A percentile compares a stretch with the other conserved stretches of the same genome.
Conservation (phyloP, 441 rosid genomes). For the Isatis lusitanica region DNA sequence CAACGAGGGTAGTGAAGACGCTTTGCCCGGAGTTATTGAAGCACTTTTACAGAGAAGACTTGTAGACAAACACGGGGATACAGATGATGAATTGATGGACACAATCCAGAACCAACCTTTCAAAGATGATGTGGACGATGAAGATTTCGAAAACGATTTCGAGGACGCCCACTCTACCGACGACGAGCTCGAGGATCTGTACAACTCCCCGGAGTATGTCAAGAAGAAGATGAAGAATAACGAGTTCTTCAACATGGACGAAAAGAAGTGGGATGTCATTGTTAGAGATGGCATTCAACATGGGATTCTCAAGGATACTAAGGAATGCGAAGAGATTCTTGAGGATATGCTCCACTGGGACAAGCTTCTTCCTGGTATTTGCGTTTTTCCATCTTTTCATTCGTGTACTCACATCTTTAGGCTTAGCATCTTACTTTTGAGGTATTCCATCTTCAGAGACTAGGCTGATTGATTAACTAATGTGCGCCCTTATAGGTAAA, state of each 20-base stretch:
- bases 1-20: constrained; percentile 62
- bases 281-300: constrained; percentile 56
- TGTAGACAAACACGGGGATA: constrained; percentile 57
- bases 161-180: constrained; percentile 61
- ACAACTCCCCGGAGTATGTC: constrained; percentile 46
- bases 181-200: constrained; percentile 70
- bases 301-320: constrained; percentile 65
- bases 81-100: constrained; percentile 66
- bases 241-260: constrained; percentile 72
- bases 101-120: constrained; percentile 44
- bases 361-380: constrained; percentile 80
- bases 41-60: constrained; percentile 58
- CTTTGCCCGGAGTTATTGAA: constrained; percentile 57
- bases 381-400: not conserved
- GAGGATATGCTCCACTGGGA: constrained; percentile 91
- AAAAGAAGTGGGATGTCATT: constrained; percentile 80
- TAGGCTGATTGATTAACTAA: not conserved
- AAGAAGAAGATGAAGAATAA: constrained; percentile 51
- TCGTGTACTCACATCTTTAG: constrained; percentile 5
- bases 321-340: constrained; percentile 68
- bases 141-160: constrained; percentile 65
- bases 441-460: not conserved
- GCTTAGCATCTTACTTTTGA: not conserved
- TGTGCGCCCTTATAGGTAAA: not conserved
- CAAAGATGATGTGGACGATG: constrained; percentile 49